Percentiles rank a stretch among this genome's conserved stretches.
phyloP scores from a whole-genome alignment of 495 filamentous ascomycete genomes.

The Xylaria intraflava region DNA sequence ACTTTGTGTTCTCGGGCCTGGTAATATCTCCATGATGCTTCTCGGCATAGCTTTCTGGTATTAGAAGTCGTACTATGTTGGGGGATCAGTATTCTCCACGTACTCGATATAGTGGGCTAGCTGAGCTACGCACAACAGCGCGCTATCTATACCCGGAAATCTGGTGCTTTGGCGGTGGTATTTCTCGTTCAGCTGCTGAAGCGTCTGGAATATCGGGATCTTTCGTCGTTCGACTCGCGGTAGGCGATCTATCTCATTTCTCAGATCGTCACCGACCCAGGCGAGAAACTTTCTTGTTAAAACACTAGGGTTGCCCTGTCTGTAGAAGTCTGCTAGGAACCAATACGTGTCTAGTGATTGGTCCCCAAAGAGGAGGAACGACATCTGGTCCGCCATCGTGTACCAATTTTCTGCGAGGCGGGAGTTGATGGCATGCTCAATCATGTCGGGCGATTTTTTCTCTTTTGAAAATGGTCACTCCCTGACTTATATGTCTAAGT shows the following conservation, averaged over 20 bases:
- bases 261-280: conserved; percentile 53
- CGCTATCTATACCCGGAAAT: conserved; percentile 58
- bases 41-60: conserved; percentile 34
- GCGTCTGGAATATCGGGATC: conserved; percentile 62
- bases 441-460: neutral
- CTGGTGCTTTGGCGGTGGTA: conserved; percentile 53
- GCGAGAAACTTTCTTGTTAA: conserved; percentile 61
- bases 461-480: conserved; percentile 7
- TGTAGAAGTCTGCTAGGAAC: conserved; percentile 55
- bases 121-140: conserved; percentile 63
- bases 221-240: conserved; percentile 50
- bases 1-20: conserved; percentile 37
- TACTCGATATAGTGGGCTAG: conserved; percentile 71
- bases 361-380: conserved; percentile 64
- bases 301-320: conserved; percentile 56
- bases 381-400: neutral
- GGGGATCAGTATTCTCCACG: neutral
- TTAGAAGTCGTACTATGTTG: conserved; percentile 25
- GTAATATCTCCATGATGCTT: conserved; percentile 41
- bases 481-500: conserved; percentile 28
- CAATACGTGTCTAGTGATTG: conserved; percentile 67
- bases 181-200: conserved; percentile 63
- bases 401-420: conserved; percentile 18
- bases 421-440: conserved; percentile 6
- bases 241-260: conserved; percentile 56